Conservation (phyloP, 352 stramenopile species). For the Phytophthora quininea region DNA sequence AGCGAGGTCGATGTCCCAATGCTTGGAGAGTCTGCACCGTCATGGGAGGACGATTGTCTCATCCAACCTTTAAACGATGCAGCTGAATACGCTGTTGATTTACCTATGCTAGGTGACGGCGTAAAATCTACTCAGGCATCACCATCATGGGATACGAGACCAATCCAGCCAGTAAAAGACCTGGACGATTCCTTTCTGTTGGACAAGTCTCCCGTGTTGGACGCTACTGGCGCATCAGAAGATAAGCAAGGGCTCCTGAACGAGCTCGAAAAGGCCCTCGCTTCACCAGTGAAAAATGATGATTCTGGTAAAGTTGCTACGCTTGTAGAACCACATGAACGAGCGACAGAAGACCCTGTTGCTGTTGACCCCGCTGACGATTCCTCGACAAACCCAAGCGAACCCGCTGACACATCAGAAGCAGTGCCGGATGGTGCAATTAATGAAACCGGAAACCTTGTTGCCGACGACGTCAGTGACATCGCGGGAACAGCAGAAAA, state of each 20-base stretch:
- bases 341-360: constrained; percentile 7
- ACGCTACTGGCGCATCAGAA: not conserved
- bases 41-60: constrained; percentile 4
- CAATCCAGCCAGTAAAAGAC: constrained; percentile 10
- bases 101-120: not conserved
- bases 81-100: not conserved
- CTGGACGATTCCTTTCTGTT: not conserved
- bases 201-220: not conserved
- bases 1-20: not conserved
- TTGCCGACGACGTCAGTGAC: not conserved
- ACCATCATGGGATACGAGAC: constrained; percentile 12
- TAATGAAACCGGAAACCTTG: not conserved
- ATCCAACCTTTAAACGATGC: not conserved
- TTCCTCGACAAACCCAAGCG: not conserved
- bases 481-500: not conserved
- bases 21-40: not conserved
- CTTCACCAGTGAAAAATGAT: not conserved
- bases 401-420: not conserved
- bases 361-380: too few relatives aligned
- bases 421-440: not conserved
- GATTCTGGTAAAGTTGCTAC: constrained; percentile 2
- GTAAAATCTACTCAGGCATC: not conserved
- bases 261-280: not conserved
- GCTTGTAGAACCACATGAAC: constrained; percentile 7
- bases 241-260: not conserved